Evolutionary conservation across 2,329 filamentous ascomycete species (phyloP).

Genomic region (Nigrospora osmanthi): DNA sequence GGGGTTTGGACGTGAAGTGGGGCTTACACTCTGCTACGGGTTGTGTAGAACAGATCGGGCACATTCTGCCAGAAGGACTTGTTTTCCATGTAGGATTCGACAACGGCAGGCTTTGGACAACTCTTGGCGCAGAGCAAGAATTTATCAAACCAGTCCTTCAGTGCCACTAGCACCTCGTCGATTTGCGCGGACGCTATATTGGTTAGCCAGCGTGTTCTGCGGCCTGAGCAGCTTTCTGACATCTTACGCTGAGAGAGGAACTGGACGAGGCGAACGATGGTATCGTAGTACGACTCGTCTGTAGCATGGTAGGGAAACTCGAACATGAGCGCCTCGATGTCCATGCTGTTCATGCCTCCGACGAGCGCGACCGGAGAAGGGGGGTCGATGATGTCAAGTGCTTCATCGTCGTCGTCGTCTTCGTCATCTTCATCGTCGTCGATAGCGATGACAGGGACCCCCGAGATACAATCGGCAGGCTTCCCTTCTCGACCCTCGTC

Average conservation of each 20-base stretch:
- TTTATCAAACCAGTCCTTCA: constrained; percentile 42
- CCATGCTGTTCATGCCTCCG: constrained; percentile 10
- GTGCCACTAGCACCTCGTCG: constrained; percentile 31
- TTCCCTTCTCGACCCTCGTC: too few relatives aligned
- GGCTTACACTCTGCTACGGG: constrained; percentile 33
- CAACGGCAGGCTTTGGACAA: constrained; percentile 21
- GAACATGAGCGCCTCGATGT: constrained; percentile 10
- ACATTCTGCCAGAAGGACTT: constrained; percentile 43
- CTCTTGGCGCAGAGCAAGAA: constrained; percentile 34
- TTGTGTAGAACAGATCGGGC: constrained; percentile 38
- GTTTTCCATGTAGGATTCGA: constrained; percentile 36
- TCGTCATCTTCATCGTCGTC: constrained; percentile 24
- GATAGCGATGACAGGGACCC: constrained; percentile 26
- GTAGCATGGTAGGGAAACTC: constrained; percentile 21
- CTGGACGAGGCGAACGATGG: constrained; percentile 14
- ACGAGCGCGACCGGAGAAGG: constrained; percentile 12
- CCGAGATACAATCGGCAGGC: too few relatives aligned
- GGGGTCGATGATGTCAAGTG: constrained; percentile 15
- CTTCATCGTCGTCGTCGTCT: constrained; percentile 22
- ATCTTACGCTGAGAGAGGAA: constrained; percentile 20
- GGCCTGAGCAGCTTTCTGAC: constrained; percentile 5
- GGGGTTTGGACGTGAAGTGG: neutral
- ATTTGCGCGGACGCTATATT: constrained; percentile 31
- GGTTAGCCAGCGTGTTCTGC: constrained; percentile 3
- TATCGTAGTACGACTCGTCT: constrained; percentile 16